Evolutionary conservation across 176 grass and related monocot species (phyloP), one percentile per base, ranked within the genome.

Genomic region (Aegilops bicornis): DNA sequence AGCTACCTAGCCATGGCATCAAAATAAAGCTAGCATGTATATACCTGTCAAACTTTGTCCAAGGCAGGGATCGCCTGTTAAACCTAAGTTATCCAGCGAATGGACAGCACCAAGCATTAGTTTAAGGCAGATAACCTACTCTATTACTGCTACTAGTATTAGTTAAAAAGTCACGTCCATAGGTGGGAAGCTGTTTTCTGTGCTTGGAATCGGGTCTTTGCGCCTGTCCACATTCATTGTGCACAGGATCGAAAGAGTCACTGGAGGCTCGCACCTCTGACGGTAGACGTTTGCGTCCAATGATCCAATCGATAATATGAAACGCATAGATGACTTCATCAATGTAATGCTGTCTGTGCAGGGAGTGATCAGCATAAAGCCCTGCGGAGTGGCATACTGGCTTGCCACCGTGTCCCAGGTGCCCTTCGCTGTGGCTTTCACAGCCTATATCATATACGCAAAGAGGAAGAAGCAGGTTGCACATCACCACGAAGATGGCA

Each of bases 331-430:
- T 20, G 24, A 27, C 24, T 87, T 64, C 22, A 33, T 2, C 72
- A 81, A 13, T 20, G 11, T 52, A n/a, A 72, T 73, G 69, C 81
- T 89, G 20, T 42, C 61, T 89, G 29, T 73, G 22, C 86, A 97
- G 95, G 95, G 92, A 2, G 17, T 91, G 73, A 79, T 95, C 65
- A 73, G 31, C 42, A 89, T 92, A 82, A 88, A 83, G 63, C 95
- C 95, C 27, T 97, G 92, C 56, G 89, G 95, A 78, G 10, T 89
- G 23, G 86, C 84, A 15, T 97, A 91, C 69, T 97, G 95, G 92
- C 69, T 90, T 0, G 64, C 94, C 71, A 97, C 63, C 56, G 13
- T 89, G 36, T 91, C 73, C 58, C 95, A 97, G 84, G 76, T 97
- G 36, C 92, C 95, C 5, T 80, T 91, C 35, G 95, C 95, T 2